Conservation (phyloP, 305 asterid genomes). For the Ajuga reptans region DNA sequence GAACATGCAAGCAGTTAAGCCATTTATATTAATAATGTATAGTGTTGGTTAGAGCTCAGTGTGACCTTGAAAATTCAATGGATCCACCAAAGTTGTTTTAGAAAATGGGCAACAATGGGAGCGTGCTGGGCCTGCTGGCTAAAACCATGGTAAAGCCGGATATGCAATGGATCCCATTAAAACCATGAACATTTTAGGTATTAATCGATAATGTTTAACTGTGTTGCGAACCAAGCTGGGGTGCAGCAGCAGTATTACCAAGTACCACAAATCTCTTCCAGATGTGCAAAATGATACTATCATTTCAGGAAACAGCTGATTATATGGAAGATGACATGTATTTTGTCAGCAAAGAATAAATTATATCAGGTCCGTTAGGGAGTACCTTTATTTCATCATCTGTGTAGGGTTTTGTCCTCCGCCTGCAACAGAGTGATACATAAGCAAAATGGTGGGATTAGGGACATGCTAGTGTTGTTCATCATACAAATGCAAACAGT, state of each 20-base stretch:
- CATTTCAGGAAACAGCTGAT: neutral
- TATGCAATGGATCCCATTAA: neutral
- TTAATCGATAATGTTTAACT: neutral
- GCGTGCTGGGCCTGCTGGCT: too few relatives aligned
- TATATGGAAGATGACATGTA: slow-evolving; percentile 4
- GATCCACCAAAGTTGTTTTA: neutral
- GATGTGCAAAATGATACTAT: neutral
- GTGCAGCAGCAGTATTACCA: neutral
- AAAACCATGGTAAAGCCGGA: neutral
- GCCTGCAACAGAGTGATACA: slow-evolving; percentile 37
- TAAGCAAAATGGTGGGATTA: slow-evolving; percentile 24
- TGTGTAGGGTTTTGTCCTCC: slow-evolving; percentile 66
- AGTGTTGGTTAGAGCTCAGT: neutral
- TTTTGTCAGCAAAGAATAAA: neutral
- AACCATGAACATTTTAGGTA: neutral
- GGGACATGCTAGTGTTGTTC: slow-evolving; percentile 3
- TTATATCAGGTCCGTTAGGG: neutral
- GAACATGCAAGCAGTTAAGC: neutral
- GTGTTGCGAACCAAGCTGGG: neutral
- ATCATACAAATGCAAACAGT: slow-evolving; percentile 6
- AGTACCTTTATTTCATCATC: slow-evolving; percentile 87
- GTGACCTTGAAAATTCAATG: neutral
- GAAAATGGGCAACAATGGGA: neutral
- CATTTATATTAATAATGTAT: neutral
- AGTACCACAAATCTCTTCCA: neutral